A percentile compares a stretch with the other conserved stretches of the same genome.
Evolutionary conservation across 371 early-diverging fungal genomes (phyloP).

Genomic region (Saksenaea oblongispora): DNA sequence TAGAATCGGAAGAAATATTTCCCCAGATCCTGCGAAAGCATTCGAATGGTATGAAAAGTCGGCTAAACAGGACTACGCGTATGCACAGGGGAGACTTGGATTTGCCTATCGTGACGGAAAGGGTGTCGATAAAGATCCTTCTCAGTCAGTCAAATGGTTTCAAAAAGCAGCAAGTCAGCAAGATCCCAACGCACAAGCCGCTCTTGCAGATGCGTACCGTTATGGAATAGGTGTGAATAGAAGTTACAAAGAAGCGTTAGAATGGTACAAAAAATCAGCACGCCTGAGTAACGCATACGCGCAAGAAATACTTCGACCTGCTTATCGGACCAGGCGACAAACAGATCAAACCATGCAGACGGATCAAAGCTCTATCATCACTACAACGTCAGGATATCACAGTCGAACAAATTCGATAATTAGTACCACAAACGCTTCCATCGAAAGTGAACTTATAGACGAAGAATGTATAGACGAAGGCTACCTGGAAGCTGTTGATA

Average conservation of each 20-base stretch:
- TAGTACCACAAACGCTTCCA: slow-evolving; percentile 66
- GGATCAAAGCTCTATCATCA: slow-evolving; percentile 68
- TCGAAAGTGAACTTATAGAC: slow-evolving; percentile 82
- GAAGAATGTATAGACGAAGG: slow-evolving; percentile 71
- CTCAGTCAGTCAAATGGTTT: too few species aligned
- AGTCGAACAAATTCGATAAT: slow-evolving; percentile 65
- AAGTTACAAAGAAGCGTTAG: slow-evolving; percentile 37
- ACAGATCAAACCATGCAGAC: too few species aligned
- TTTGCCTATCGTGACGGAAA: too few species aligned
- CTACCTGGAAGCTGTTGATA: slow-evolving; percentile 59
- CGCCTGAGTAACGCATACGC: slow-evolving; percentile 77
- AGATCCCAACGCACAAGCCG: too few species aligned
- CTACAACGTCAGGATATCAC: slow-evolving; percentile 66
- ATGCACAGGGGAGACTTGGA: too few species aligned
- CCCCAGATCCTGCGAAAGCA: too few species aligned
- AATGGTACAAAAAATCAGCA: slow-evolving; percentile 36
- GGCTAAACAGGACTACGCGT: too few species aligned
- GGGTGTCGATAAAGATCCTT: too few species aligned
- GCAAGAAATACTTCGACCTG: slow-evolving; percentile 84
- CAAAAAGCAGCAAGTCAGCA: too few species aligned
- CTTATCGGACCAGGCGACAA: too few species aligned
- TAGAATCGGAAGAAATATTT: too few species aligned
- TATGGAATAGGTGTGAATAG: slow-evolving; percentile 5
- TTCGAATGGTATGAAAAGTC: too few species aligned
- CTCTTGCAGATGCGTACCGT: slow-evolving; percentile 8